Evolutionary conservation across 352 stramenopile species (phyloP), one percentile per base, ranked within the genome.

Genomic region (Globisporangium rhizosaccharum): DNA sequence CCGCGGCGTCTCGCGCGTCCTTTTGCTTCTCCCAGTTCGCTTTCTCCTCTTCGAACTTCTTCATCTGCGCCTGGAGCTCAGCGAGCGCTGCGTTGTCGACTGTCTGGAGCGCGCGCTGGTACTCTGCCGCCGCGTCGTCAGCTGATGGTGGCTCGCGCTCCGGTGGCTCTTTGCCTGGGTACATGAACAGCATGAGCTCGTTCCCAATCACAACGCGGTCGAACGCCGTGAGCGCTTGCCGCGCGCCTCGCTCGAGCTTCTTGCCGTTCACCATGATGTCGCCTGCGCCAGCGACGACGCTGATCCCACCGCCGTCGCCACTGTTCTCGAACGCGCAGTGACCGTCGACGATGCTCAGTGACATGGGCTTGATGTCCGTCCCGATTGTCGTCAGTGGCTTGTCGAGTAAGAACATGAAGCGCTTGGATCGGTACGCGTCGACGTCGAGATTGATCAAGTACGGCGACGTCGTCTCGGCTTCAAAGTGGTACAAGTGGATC

Each of bases 401-500:
- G 26, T 86, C 66, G 47, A 98, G 66, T 17, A 97, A 56, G 63
- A 97, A 97, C 83, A 98, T 92, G 63, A 97, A 97, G 26, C 92
- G 88, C 62, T 91, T 83, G 25, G 87, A 93, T 14, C 92, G 82
- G 65, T 97, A 98, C 20, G 87, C 88, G 57, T 98, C 92, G 44
- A 97, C 92, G 61, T 98, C 92, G 36, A 98, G 60, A 64, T 98
- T 98, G 62, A 98, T 90, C 11, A 98, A 79, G 65, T 97, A 96
- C 20, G 90, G 90, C 26, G 74, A 63, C 51, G 53, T 84, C 0
- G 82, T 97, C 17, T 91, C 87, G 20, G 73, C 65, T 59, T 97
- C 92, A 66, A 97, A 97, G 54, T 97, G 83, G 39, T 76, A 90
- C 49, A 98, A 63, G 25, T 83, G 71, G 53, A 98, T 94, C 26